Conservation (phyloP, 805 yeast species). For the Starmerella tilneyi region DNA sequence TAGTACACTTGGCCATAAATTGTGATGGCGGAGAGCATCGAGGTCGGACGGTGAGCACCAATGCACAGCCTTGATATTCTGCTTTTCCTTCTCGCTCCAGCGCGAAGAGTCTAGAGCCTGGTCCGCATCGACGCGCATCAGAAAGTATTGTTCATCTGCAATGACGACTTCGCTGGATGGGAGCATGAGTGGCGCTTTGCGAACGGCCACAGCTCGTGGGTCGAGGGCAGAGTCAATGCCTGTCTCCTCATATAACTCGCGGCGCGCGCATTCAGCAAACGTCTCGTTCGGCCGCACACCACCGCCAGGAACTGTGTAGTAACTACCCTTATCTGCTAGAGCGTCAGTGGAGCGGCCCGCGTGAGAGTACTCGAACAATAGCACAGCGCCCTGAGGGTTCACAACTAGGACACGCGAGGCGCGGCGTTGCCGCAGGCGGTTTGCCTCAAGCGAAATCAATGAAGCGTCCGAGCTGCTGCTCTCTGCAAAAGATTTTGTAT, state of each 20-base stretch:
- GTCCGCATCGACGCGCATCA: slow-evolving; percentile 2
- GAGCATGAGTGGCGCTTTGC: slow-evolving; percentile 20
- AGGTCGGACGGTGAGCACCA: slow-evolving; percentile 19
- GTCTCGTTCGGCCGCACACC: slow-evolving; percentile 12
- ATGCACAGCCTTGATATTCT: slow-evolving; percentile 6
- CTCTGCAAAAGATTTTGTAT: too few relatives aligned
- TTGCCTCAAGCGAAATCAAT: neutral
- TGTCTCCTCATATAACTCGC: slow-evolving; percentile 23
- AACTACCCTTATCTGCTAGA: slow-evolving; percentile 18
- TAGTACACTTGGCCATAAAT: slow-evolving; percentile 20
- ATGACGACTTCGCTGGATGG: slow-evolving; percentile 16
- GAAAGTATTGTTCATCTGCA: slow-evolving; percentile 20
- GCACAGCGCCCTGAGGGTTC: slow-evolving; percentile 11
- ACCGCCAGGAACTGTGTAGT: slow-evolving; percentile 23
- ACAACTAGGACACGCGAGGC: slow-evolving; percentile 21
- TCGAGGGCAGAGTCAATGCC: slow-evolving; percentile 11
- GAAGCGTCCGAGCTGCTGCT: slow-evolving; percentile 3
- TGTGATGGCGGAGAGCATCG: slow-evolving; percentile 3
- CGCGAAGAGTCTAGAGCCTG: slow-evolving; percentile 11
- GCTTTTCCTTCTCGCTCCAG: slow-evolving; percentile 18
- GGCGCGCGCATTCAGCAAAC: slow-evolving; percentile 16
- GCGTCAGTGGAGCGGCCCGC: slow-evolving; percentile 6
- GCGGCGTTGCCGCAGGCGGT: slow-evolving; percentile 8
- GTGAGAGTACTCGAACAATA: slow-evolving; percentile 20
- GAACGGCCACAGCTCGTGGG: slow-evolving; percentile 13